Base-by-base conservation (phyloP, 2,329 filamentous ascomycete species). In the Sclerotinia borealis region DNA sequence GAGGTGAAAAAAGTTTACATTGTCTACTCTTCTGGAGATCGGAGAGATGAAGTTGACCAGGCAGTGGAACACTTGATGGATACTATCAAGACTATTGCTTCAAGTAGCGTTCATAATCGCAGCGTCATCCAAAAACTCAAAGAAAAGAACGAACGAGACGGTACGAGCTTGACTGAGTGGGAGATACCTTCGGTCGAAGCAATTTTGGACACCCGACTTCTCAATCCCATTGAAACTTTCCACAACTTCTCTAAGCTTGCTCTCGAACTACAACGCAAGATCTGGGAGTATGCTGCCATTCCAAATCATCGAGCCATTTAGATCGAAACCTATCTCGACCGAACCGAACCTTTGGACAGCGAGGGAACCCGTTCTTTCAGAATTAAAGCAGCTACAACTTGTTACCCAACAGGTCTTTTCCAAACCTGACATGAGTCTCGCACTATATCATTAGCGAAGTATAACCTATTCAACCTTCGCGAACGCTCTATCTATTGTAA, bases 11-110 rank as follows among this genome's bases (percentile, higher is more conserved):
- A 39, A 2, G 1, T 54, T 3, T 39, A 54, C 22, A 54, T 39
- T 19, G 34, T 54, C 39, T 39, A 64, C 45, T 67, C 48, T 63
- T 61, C 49, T n/a, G 47, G 52, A 10, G 50, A 45, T 13, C 29
- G n/a, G 11, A 48, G 43, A 2, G 29, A 36, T 37, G 36, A 43
- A 17, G n/a, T 47, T 25, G 37, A 41, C 1, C 9, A 39, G 17
- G 19, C 48, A 45, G 45, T 39, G 6, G 4, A 27, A 13, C 7
- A 4, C 17, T n/a, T 39, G 8, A 3, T 19, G 2, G 22, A 54
- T 17, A 5, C 11, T 1, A 4, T 54, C 0, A 51, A 60, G 7
- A 15, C 6, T 6, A n/a, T 10, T 37, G 29, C 27, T 22, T 22
- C 13, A 5, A 50, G 3, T 15, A 19, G 4, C 11, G n/a, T n/a